Evolutionary conservation across 2,329 filamentous ascomycete genomes (phyloP).

Genomic region (Trichocomaceae sp.): DNA sequence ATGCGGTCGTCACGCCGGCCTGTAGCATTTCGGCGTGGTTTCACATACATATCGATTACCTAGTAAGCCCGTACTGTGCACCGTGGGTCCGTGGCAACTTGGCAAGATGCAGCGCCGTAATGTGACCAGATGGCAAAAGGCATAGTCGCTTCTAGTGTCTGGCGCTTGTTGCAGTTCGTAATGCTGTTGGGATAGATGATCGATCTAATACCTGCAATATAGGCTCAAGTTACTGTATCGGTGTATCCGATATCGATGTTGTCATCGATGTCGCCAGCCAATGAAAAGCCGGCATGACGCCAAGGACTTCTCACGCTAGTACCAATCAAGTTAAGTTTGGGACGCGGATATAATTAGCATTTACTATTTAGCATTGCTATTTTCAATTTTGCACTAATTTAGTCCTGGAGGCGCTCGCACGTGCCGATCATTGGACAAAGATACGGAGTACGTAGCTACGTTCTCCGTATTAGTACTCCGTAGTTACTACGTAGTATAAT

Average conservation of each 20-base stretch:
- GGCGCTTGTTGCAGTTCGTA: neutral
- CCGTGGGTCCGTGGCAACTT: neutral
- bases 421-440: neutral
- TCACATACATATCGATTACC: neutral
- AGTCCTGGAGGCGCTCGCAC: too few relatives aligned
- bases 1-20: too few relatives aligned
- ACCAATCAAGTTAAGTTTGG: neutral
- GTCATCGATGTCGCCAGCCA: neutral
- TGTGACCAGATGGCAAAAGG: neutral
- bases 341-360: slow-evolving; percentile 5
- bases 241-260: too few relatives aligned
- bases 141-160: too few relatives aligned
- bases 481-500: too few relatives aligned
- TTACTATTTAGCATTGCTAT: too few relatives aligned
- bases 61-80: too few relatives aligned
- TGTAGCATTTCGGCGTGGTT: neutral
- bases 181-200: neutral
- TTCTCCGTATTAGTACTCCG: too few relatives aligned
- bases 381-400: too few relatives aligned
- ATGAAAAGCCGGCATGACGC: neutral
- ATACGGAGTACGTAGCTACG: too few relatives aligned
- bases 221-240: neutral
- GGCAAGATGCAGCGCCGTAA: neutral
- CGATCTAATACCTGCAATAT: neutral
- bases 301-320: neutral